Conservation (phyloP, 2,329 filamentous ascomycete species). For the Cyphellophora attinorum region DNA sequence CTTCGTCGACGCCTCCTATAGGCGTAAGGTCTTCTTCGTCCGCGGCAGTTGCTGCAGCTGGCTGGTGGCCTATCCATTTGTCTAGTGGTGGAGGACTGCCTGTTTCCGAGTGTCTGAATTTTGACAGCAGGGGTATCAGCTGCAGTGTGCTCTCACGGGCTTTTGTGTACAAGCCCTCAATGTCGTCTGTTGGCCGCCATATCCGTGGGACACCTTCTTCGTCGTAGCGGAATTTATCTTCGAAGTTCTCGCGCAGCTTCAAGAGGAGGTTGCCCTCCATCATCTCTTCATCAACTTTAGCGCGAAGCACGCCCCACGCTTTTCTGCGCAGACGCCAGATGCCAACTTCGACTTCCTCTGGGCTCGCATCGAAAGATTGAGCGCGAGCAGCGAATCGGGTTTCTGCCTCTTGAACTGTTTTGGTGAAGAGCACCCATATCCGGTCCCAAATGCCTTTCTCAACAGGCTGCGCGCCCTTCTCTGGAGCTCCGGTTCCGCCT, state of each 20-base stretch:
- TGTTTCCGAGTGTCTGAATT: conserved; percentile 69
- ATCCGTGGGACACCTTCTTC: conserved; percentile 89
- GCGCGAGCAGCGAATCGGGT: conserved; percentile 77
- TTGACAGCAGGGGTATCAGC: conserved; percentile 78
- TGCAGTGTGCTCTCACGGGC: conserved; percentile 86
- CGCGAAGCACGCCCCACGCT: conserved; percentile 82
- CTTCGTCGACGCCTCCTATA: conserved; percentile 89
- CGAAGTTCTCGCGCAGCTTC: conserved; percentile 95
- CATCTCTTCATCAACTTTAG: conserved; percentile 92
- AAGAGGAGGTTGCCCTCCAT: conserved; percentile 94
- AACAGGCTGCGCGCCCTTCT: conserved; percentile 61
- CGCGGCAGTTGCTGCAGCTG: conserved; percentile 61
- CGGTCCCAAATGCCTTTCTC: conserved; percentile 94
- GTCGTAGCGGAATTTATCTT: conserved; percentile 98
- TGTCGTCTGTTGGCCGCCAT: conserved; percentile 94
- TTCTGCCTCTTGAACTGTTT: conserved; percentile 77
- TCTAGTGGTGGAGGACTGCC: conserved; percentile 68
- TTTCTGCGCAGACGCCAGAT: conserved; percentile 88
- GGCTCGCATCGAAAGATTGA: conserved; percentile 83
- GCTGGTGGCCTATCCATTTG: conserved; percentile 71
- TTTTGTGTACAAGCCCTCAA: conserved; percentile 87
- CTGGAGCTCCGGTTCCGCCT: conserved; percentile 70
- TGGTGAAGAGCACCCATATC: conserved; percentile 78
- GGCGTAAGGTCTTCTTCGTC: conserved; percentile 85
- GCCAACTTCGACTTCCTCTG: conserved; percentile 84